Evolutionary conservation across 2,329 filamentous ascomycete genomes (phyloP), one percentile per base, ranked within the genome.

Genomic region (Ilyonectria robusta): DNA sequence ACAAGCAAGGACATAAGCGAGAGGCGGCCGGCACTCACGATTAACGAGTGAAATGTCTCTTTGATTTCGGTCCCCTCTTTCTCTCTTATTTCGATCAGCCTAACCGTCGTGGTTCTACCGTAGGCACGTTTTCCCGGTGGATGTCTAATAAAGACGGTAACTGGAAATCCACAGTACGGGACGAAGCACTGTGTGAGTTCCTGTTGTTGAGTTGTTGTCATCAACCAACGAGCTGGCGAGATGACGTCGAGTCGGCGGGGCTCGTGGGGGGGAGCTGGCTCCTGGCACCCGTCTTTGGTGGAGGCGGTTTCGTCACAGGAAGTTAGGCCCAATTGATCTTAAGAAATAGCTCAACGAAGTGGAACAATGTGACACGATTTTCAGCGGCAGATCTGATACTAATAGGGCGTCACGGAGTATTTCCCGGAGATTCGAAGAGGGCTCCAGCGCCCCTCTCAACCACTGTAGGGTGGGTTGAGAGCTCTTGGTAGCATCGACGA

Each of bases 351-450:
- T 66, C 42, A 57, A 48, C 23, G 48, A 42, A 44, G 47, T 33
- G 54, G 57, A 42, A 69, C 51, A 37, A 37, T 55, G 44, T 51
- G n/a, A 51, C 48, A 51, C 35, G 47, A 55, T 53, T 37, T 42
- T 54, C 50, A 70, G 60, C 35, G 61, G 56, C 60, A 62, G 60
- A 48, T 68, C 33, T 56, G 35, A 62, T 65, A 53, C 33, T 68
- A 66, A 73, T 72, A 70, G 61, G 57, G 60, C 51, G 26, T 58
- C 63, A 69, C 73, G 73, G 73, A 75, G 73, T 75, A 75, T 74
- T 75, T 75, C 67, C 73, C 73, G 73, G 73, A 70, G 73, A 75
- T 70, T 72, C 29, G 70, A 56, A 65, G 63, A 62, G 70, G 63
- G 31, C 67, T 71, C 62, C 46, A 65, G 54, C 57, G 65, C 55